These are phyloP conservation scores for Lithospermum erythrorhizon DNA, from an alignment of 257 asterid species.

Conservation along the genomic window DNA sequence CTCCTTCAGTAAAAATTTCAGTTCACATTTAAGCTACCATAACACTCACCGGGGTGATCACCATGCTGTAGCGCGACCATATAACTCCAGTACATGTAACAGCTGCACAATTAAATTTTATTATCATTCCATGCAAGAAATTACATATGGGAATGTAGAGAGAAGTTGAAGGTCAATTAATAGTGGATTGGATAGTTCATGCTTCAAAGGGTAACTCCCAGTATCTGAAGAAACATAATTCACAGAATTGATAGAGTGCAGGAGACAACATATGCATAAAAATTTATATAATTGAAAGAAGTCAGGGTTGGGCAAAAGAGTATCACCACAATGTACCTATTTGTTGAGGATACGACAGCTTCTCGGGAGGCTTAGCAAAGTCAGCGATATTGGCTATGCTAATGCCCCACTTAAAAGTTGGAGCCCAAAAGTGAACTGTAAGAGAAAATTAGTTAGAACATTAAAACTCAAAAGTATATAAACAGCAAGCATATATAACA, in stretches of 20 bases:
- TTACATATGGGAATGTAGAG: neutral
- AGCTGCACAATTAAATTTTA: neutral
- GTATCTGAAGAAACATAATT: neutral
- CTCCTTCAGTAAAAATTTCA: neutral
- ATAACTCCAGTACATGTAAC: neutral
- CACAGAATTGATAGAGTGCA: neutral
- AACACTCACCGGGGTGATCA: slow-evolving; percentile 3
- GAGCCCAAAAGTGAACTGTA: slow-evolving; percentile 10
- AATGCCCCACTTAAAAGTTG: slow-evolving; percentile 10
- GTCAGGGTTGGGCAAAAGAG: neutral
- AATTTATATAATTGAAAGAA: neutral
- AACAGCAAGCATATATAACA: neutral
- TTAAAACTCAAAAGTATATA: neutral
- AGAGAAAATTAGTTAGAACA: neutral
- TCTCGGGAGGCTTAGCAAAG: neutral
- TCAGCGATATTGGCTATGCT: slow-evolving; percentile 4
- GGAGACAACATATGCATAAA: neutral
- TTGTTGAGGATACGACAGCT: slow-evolving; percentile 4
- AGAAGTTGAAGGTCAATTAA: neutral
- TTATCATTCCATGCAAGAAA: neutral
- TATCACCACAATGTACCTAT: neutral
- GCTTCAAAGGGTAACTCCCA: too few species aligned
- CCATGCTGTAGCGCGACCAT: slow-evolving; percentile 6
- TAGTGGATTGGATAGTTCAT: neutral
- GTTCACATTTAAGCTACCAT: neutral